A percentile compares a stretch with the other conserved stretches of the same genome.
These are phyloP conservation scores for Melampsora larici-populina DNA, from an alignment of 1,284 basidiomycete genomes.

Conservation along the genomic window DNA sequence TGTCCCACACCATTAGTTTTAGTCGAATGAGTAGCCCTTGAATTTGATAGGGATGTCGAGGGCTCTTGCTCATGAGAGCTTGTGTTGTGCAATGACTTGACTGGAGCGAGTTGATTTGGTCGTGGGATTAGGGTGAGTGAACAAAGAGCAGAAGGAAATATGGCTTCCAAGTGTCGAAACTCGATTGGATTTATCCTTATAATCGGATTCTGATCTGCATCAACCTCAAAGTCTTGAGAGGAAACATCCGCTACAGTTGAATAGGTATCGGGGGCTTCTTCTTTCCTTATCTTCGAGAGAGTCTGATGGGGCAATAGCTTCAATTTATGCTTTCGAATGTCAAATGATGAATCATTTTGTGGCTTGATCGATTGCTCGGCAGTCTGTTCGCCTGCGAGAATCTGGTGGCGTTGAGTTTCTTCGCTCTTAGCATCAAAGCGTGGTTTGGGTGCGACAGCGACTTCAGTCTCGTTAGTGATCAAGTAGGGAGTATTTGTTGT, in stretches of 20 bases:
- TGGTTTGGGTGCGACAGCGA: slow-evolving; percentile 29
- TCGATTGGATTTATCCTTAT: slow-evolving; percentile 23
- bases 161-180: slow-evolving; percentile 16
- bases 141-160: slow-evolving; percentile 31
- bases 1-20: slow-evolving; percentile 4
- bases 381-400: slow-evolving; percentile 5
- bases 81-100: not conserved
- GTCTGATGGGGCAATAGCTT: slow-evolving; percentile 27
- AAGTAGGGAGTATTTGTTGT: slow-evolving; percentile 7
- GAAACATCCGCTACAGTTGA: not conserved
- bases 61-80: slow-evolving; percentile 4
- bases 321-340: slow-evolving; percentile 20
- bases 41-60: not conserved
- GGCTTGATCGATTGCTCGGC: not conserved
- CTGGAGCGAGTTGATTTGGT: slow-evolving; percentile 22
- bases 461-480: slow-evolving; percentile 37
- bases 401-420: slow-evolving; percentile 18
- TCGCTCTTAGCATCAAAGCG: slow-evolving; percentile 20
- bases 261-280: not conserved
- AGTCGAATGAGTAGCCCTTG: slow-evolving; percentile 5
- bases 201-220: not conserved
- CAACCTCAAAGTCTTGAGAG: not conserved
- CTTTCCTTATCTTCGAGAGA: not conserved
- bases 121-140: slow-evolving; percentile 18
- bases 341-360: not conserved